Base-by-base conservation (phyloP, 2,329 filamentous ascomycete genomes). In the Botrytis fragariae region DNA sequence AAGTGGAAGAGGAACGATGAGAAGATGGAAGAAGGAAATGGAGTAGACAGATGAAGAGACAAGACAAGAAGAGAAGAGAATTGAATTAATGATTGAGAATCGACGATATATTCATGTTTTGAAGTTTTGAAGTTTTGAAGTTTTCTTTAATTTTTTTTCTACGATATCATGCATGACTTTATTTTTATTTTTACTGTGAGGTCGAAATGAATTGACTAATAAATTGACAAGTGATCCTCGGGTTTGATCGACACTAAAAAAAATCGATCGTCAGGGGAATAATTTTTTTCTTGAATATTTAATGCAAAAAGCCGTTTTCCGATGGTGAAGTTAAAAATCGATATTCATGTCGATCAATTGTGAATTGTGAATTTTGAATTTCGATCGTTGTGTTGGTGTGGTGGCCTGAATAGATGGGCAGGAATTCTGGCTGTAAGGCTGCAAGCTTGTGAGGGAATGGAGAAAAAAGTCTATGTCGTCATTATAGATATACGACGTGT, bases 71-170 rank as follows among this genome's bases (percentile, higher is more conserved):
- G 10, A 35, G 20, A 22, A 35, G 44, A 65, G 63, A 37, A 65
- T 65, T 48, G 44, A 48, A 65, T 37, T n/a, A 37, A 48, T 54
- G 64, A 68, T 67, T 68, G 45, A 42, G 22, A 68, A 29, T 39
- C 29, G 45, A 29, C 22, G 64, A 68, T 68, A 22, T 29, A 29
- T 39, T 20, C 12, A n/a, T 37, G n/a, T n/a, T n/a, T n/a, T n/a
- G n/a, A n/a, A n/a, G n/a, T n/a, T n/a, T n/a, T n/a, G n/a, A n/a
- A n/a, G n/a, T n/a, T 37, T 39, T n/a, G 10, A 14, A 35, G 6
- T 16, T 9, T 35, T 25, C 32, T 37, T 64, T 12, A 32, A 10
- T 63, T 32, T 22, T 44, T 16, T 20, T 12, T 44, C 3, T 18
- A 9, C 44, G 7, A 45, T 22, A n/a, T 32, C 3, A 22, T 35